phyloP scores from a whole-genome alignment of 129 eudicot genomes.

The Gnaphalium uliginosum region DNA sequence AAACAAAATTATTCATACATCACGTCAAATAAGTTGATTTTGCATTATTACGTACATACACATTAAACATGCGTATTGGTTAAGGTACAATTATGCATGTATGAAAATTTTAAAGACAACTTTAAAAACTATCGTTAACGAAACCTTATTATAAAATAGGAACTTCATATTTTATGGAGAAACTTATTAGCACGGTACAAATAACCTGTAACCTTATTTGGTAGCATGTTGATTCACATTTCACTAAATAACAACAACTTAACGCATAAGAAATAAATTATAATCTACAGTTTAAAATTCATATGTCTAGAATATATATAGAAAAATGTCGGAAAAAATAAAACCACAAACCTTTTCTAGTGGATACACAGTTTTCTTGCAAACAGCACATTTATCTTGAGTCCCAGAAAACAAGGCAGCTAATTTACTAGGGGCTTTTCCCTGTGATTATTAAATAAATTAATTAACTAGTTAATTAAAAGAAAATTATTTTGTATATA shows the following conservation, averaged over 20 bases:
- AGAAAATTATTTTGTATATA: not conserved
- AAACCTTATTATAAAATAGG: no score
- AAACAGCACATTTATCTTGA: constrained; percentile 79
- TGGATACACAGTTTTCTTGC: constrained; percentile 89
- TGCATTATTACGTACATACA: not conserved
- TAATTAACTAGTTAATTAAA: not conserved
- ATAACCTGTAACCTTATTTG: no score
- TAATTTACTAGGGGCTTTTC: constrained; percentile 63
- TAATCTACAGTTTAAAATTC: not conserved
- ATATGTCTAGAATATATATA: not conserved
- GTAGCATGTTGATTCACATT: not conserved
- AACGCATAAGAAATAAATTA: no score
- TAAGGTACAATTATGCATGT: no score
- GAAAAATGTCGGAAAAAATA: not conserved
- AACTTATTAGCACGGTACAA: no score
- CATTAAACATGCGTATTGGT: not conserved
- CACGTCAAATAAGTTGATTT: not conserved
- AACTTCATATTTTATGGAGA: no score
- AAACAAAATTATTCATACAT: not conserved
- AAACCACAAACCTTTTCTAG: constrained; percentile 70
- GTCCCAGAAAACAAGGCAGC: constrained; percentile 84
- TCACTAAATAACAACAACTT: no score
- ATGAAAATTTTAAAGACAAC: no score
- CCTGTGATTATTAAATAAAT: constrained; percentile 41
- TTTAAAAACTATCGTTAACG: no score